Conservation (phyloP, 257 asterid genomes). For the Lithospermum erythrorhizon region DNA sequence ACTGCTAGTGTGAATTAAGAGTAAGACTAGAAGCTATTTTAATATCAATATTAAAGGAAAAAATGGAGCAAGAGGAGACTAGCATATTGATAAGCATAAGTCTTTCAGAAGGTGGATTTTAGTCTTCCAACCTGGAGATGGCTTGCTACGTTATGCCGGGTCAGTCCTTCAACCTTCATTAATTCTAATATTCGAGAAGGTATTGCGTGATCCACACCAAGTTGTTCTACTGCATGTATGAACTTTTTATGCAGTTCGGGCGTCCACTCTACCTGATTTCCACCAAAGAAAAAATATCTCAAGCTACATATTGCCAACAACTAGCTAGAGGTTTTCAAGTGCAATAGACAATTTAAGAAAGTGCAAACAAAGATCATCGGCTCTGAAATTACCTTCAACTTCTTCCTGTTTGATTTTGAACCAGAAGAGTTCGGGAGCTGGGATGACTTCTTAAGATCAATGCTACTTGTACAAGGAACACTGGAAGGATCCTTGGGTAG, state of each 20-base stretch:
- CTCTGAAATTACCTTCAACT: conserved; percentile 23
- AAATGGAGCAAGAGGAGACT: too few relatives aligned
- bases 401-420: conserved; percentile 28
- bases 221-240: conserved; percentile 43
- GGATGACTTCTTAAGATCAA: conserved; percentile 18
- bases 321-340: neutral
- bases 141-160: conserved; percentile 46
- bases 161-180: conserved; percentile 44
- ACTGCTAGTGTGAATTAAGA: too few relatives aligned
- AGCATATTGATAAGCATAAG: too few relatives aligned
- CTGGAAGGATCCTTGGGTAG: conserved; percentile 12
- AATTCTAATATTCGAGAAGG: conserved; percentile 48
- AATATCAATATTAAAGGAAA: too few relatives aligned
- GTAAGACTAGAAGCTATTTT: too few relatives aligned
- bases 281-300: neutral
- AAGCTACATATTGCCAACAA: neutral
- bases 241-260: conserved; percentile 41
- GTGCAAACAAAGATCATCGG: neutral
- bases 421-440: conserved; percentile 17
- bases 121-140: conserved; percentile 37
- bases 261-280: conserved; percentile 41
- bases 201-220: conserved; percentile 46
- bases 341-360: neutral
- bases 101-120: neutral
- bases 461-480: conserved; percentile 4